Base-by-base conservation (phyloP, 1,284 basidiomycete genomes). In the Cryptococcus jaspeensis region DNA sequence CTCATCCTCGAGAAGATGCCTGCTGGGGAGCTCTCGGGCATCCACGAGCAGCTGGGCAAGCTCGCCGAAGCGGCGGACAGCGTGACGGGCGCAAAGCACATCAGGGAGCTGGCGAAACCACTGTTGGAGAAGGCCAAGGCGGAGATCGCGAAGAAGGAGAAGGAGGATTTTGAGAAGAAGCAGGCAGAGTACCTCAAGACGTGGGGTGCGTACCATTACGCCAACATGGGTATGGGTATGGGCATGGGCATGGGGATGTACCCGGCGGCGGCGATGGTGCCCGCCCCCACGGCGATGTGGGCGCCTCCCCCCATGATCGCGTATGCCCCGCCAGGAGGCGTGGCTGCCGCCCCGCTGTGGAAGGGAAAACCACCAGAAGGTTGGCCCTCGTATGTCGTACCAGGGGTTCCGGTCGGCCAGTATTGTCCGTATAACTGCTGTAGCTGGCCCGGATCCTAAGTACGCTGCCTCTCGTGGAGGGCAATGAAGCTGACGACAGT, bases 171-270 rank as follows among this genome's bases (percentile, higher is more conserved):
- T 20, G 60, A 55, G 16, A 68, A 65, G 57, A 72, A 71, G 54
- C 60, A 63, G 38, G 64, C 70, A 57, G 70, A 61, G 35, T 32
- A 32, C 28, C 9, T 32, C 28, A 32, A 32, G 28, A 32, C 28
- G 28, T 32, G 28, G 28, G 28, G 28, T 9, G 28, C 28, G 28
- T 32, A 67, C 66, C 6, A 64, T 73, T 22, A 49, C 56, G n/a
- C 60, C 59, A 9, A 71, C 69, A 66, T 71, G 72, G 70, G 70
- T 69, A 41, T 67, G 69, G 20, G 50, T 73, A 40, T 72, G 71
- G 71, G 59, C 63, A 16, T n/a, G n/a, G n/a, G n/a, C n/a, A 66
- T 69, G 52, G 46, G 60, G 35, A 44, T 44, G 22, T 52, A 58
- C 13, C 41, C 39, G n/a, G 43, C 58, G 9, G 56, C 66, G 7